Percentiles rank a stretch among this genome's conserved stretches.
Evolutionary conservation across 768 basidiomycete species (phyloP).

Genomic region (Brasilioporus rufonigricans): DNA sequence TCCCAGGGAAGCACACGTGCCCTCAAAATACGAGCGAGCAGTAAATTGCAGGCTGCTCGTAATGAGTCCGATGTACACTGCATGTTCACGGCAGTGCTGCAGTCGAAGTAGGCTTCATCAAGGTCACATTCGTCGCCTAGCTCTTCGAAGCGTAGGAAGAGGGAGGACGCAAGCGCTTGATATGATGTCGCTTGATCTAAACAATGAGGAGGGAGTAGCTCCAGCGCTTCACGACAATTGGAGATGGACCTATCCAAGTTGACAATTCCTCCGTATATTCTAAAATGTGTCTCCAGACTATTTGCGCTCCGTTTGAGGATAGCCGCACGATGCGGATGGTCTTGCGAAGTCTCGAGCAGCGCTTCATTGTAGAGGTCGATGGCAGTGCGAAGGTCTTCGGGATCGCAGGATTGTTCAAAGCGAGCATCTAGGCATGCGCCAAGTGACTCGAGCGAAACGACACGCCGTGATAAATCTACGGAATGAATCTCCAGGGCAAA

Average conservation of each 20-base stretch:
- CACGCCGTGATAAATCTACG: slow-evolving; percentile 9
- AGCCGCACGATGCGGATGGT: slow-evolving; percentile 13
- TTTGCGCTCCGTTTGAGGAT: slow-evolving; percentile 17
- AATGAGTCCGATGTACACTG: slow-evolving; percentile 5
- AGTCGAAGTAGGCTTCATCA: slow-evolving; percentile 23
- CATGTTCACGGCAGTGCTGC: slow-evolving; percentile 8
- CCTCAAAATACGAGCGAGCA: slow-evolving; percentile 22
- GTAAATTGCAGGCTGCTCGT: slow-evolving; percentile 16
- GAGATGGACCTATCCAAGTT: slow-evolving; percentile 31
- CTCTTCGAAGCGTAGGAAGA: slow-evolving; percentile 25
- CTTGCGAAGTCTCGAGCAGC: slow-evolving; percentile 15
- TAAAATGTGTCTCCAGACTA: slow-evolving; percentile 15
- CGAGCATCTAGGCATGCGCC: slow-evolving; percentile 25
- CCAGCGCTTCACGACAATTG: slow-evolving; percentile 22
- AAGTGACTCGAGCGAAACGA: slow-evolving; percentile 20
- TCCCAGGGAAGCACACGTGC: slow-evolving; percentile 25
- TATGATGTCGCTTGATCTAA: slow-evolving; percentile 14
- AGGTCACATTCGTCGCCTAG: slow-evolving; percentile 27
- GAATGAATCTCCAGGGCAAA: slow-evolving; percentile 22
- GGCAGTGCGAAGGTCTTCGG: slow-evolving; percentile 23
- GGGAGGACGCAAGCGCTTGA: slow-evolving; percentile 19
- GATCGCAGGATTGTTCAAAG: slow-evolving; percentile 22
- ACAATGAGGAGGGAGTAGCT: slow-evolving; percentile 15
- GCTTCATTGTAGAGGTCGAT: slow-evolving; percentile 29
- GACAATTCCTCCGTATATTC: slow-evolving; percentile 11